phyloP scores from a whole-genome alignment of 768 basidiomycete genomes.

The Coprinellus micaceus region DNA sequence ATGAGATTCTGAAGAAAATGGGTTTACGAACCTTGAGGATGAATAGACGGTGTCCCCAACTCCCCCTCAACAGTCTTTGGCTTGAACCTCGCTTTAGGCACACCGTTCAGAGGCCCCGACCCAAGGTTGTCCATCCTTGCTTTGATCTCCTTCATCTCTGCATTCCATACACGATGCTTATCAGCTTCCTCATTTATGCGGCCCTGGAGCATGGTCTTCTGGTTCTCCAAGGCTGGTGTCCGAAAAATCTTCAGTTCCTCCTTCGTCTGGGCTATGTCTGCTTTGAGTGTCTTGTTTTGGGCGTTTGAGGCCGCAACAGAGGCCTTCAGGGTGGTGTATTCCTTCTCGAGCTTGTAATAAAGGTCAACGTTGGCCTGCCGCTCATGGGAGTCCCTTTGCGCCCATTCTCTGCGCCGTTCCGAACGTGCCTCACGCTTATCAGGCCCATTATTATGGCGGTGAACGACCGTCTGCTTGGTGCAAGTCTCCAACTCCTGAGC shows the following conservation, averaged over 20 bases:
- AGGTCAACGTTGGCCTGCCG: neutral
- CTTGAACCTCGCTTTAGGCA: neutral
- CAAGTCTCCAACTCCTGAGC: neutral
- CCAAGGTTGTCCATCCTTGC: neutral
- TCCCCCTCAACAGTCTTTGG: neutral
- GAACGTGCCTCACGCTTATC: neutral
- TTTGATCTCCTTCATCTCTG: neutral
- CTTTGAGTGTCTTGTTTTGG: neutral
- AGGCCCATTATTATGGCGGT: neutral
- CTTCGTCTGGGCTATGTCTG: neutral
- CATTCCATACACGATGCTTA: neutral
- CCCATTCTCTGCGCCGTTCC: neutral
- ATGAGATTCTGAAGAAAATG: neutral
- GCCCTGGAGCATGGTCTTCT: neutral
- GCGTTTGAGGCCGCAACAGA: neutral
- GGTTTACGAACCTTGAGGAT: neutral
- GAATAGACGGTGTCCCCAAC: neutral
- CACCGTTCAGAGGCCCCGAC: neutral
- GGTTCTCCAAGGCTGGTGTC: neutral
- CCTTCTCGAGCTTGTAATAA: neutral
- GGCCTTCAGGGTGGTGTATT: neutral
- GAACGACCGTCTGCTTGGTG: neutral
- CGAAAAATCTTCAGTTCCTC: neutral
- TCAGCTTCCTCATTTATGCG: neutral
- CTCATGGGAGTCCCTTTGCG: neutral